phyloP scores from a whole-genome alignment of 805 yeast species.

The Cyberlindnera euphorbiiphila region DNA sequence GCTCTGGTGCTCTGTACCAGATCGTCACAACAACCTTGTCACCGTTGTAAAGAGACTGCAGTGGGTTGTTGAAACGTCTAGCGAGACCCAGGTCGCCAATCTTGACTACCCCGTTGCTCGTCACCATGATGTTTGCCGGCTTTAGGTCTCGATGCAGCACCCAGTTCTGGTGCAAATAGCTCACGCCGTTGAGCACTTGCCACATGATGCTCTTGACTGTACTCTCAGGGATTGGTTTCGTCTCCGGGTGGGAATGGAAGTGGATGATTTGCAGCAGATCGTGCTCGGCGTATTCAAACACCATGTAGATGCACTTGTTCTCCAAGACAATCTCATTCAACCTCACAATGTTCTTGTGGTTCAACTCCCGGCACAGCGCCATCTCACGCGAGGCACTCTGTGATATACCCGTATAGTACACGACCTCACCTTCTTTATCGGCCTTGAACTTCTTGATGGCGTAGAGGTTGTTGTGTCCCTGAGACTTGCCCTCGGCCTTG shows the following conservation, averaged over 20 bases:
- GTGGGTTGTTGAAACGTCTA: slow-evolving; percentile 77
- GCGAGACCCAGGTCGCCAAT: slow-evolving; percentile 95
- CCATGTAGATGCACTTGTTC: slow-evolving; percentile 87
- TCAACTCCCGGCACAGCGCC: slow-evolving; percentile 87
- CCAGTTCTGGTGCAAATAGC: slow-evolving; percentile 94
- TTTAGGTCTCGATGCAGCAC: slow-evolving; percentile 91
- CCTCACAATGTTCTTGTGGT: slow-evolving; percentile 73
- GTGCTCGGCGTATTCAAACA: slow-evolving; percentile 94
- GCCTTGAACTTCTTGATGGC: slow-evolving; percentile 96
- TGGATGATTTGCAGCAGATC: slow-evolving; percentile 93
- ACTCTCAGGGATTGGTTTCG: slow-evolving; percentile 51
- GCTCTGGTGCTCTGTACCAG: slow-evolving; percentile 95
- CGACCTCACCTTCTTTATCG: slow-evolving; percentile 84
- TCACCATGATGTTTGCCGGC: slow-evolving; percentile 97
- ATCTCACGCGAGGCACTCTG: slow-evolving; percentile 96
- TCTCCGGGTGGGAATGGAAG: slow-evolving; percentile 86
- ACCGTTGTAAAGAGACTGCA: slow-evolving; percentile 84
- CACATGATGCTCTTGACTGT: slow-evolving; percentile 82
- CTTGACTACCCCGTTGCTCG: slow-evolving; percentile 84
- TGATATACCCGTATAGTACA: slow-evolving; percentile 91
- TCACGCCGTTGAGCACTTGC: slow-evolving; percentile 91
- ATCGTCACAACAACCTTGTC: slow-evolving; percentile 96
- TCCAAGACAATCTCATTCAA: slow-evolving; percentile 82
- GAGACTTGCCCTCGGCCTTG: slow-evolving; percentile 60
- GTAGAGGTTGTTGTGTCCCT: slow-evolving; percentile 24